Base-by-base conservation (phyloP, 1,139 yeast species). In the Suhomyces kunorum region DNA sequence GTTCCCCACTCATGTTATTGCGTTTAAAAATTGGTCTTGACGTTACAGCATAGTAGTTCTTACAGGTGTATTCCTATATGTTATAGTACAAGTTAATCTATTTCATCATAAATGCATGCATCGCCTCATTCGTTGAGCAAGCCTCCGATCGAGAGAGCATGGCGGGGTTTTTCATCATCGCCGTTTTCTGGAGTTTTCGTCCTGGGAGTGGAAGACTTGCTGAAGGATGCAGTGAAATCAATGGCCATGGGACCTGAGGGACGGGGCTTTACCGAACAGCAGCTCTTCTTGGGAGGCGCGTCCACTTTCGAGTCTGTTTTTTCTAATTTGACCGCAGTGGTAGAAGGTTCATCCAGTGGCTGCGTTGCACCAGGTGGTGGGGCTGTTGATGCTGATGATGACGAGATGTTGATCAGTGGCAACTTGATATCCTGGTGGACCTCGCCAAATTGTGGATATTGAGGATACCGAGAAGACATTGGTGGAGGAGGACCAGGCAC, bases 401-500 rank as follows among this genome's bases (percentile, higher is more conserved):
- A 14, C 12, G 28, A 18, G 6, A 34, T 8, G n/a, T 35, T 38
- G 13, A 38, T 13, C 35, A 32, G 45, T 2, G 42, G 42, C 14
- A 37, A 34, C 26, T 36, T 34, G 28, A 38, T 30, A 8, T 28
- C 40, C 11, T 29, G 23, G 13, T 18, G 32, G 9, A 24, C 27
- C 14, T 18, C 28, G 8, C 17, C 25, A 26, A 17, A 13, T 5
- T 28, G 32, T 18, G 34, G 32, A 25, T 38, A 38, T 12, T 30
- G 26, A 14, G 35, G 39, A 36, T 35, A 43, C 12, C 36, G 32
- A 8, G 22, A 20, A 18, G 38, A 23, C 12, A 28, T 31, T 8
- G 72, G 71, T 1, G 72, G 34, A 6, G 34, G 34, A 3, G 75
- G 76, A 1, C 76, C 75, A 0, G 75, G 75, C 9, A 68, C 56